phyloP scores from a whole-genome alignment of 805 yeast species.

The Huiozyma sinensis region DNA sequence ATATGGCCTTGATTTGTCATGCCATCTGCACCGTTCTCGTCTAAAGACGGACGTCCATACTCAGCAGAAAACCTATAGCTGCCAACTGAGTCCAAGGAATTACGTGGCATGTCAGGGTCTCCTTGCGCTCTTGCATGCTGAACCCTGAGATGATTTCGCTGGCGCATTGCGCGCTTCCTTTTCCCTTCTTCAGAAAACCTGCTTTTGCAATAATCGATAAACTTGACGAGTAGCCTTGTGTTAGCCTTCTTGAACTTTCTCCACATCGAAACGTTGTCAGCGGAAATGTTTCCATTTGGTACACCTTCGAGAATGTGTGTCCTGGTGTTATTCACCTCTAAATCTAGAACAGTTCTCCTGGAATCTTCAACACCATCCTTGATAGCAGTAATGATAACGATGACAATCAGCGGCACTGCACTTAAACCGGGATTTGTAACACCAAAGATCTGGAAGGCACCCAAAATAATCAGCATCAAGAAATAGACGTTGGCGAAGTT shows the following conservation, averaged over 20 bases:
- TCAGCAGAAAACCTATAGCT: conserved; percentile 25
- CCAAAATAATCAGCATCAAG: conserved; percentile 65
- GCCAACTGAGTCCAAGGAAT: conserved; percentile 30
- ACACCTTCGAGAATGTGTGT: conserved; percentile 54
- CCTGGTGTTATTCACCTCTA: conserved; percentile 64
- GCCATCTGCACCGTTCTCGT: conserved; percentile 43
- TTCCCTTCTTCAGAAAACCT: conserved; percentile 29
- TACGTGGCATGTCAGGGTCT: conserved; percentile 24
- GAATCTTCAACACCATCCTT: conserved; percentile 79
- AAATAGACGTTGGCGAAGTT: conserved; percentile 89
- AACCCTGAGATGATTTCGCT: conserved; percentile 21
- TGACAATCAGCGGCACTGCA: conserved; percentile 71
- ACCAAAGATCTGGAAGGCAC: conserved; percentile 68
- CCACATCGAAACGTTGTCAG: conserved; percentile 58
- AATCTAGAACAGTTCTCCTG: conserved; percentile 57
- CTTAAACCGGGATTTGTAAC: conserved; percentile 68
- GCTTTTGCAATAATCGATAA: conserved; percentile 19
- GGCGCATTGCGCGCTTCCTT: conserved; percentile 27
- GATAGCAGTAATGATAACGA: conserved; percentile 61
- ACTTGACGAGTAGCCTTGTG: conserved; percentile 22
- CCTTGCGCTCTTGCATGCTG: conserved; percentile 17
- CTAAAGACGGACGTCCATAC: conserved; percentile 28
- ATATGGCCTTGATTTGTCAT: conserved; percentile 48
- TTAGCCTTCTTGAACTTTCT: conserved; percentile 53
- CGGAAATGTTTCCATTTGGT: conserved; percentile 49